A percentile compares a stretch with the other conserved stretches of the same genome.
Conservation (phyloP, 257 asterid species). For the Echites panduratus region DNA sequence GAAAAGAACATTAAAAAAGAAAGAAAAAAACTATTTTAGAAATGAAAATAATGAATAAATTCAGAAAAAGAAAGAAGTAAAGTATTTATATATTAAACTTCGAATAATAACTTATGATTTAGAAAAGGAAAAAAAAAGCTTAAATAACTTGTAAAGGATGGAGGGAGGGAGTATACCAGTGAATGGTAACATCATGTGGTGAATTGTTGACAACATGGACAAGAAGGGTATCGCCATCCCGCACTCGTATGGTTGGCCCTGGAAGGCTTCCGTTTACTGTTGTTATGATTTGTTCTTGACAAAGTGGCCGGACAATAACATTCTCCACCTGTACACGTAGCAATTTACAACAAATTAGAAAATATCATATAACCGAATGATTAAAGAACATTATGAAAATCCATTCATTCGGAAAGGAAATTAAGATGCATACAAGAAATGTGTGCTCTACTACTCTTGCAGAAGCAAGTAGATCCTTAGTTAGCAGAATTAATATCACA, state of each 20-base stretch:
- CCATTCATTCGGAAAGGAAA: not conserved
- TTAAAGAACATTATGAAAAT: not conserved
- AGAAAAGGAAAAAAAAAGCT: too few relatives aligned
- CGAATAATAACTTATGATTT: too few relatives aligned
- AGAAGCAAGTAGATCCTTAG: not conserved
- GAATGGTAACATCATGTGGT: constrained; percentile 11
- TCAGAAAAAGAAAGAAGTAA: too few relatives aligned
- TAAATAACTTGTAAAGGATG: too few relatives aligned
- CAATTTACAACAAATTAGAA: too few relatives aligned
- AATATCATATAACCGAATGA: too few relatives aligned
- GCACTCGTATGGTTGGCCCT: constrained; percentile 12
- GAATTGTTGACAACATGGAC: constrained; percentile 14
- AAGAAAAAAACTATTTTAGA: too few relatives aligned
- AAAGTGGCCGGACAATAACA: not conserved
- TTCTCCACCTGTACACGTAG: constrained; percentile 1
- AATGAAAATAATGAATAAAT: too few relatives aligned
- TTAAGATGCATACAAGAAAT: not conserved
- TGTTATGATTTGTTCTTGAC: constrained; percentile 5
- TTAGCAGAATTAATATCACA: not conserved
- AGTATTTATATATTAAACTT: too few relatives aligned
- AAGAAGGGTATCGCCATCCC: constrained; percentile 15
- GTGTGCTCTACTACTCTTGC: constrained; percentile 8
- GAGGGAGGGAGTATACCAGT: constrained; percentile 17
- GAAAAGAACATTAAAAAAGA: too few relatives aligned
- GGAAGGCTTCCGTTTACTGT: constrained; percentile 14